Percentiles rank a stretch among this genome's conserved stretches.
Evolutionary conservation across 2,329 filamentous ascomycete genomes (phyloP).

Genomic region (Dothideomycetes sp.): DNA sequence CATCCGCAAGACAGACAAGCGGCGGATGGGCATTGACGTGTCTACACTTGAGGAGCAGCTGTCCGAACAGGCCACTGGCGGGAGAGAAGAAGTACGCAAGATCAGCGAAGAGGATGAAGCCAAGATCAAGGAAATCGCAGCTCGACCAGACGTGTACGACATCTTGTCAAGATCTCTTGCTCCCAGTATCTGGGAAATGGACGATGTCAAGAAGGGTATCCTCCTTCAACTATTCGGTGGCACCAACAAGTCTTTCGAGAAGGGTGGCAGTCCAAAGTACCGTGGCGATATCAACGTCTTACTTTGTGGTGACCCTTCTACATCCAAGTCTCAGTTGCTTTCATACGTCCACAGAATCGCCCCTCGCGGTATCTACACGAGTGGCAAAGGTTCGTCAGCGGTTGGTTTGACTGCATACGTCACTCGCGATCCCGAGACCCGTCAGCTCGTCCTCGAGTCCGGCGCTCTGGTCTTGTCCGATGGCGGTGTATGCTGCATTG

Average conservation of each 20-base stretch:
- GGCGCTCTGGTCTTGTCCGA: constrained; percentile 70
- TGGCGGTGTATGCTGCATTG: constrained; percentile 77
- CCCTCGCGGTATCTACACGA: constrained; percentile 79
- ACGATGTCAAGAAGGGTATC: constrained; percentile 98
- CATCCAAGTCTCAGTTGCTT: constrained; percentile 88
- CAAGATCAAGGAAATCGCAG: constrained; percentile 72
- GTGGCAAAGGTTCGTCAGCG: constrained; percentile 68
- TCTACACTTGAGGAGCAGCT: constrained; percentile 80
- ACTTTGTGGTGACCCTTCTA: constrained; percentile 93
- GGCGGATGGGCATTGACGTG: constrained; percentile 80
- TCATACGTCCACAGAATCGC: constrained; percentile 99
- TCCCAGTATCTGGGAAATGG: constrained; percentile 93
- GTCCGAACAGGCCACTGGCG: constrained; percentile 58
- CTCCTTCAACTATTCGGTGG: constrained; percentile 92
- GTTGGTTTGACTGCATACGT: constrained; percentile 75
- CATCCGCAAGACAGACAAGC: constrained; percentile 93
- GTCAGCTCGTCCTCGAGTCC: constrained; percentile 75
- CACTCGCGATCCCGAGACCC: constrained; percentile 73
- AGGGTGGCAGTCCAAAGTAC: constrained; percentile 90
- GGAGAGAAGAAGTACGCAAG: constrained; percentile 73
- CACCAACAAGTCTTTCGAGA: constrained; percentile 95
- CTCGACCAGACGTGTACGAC: constrained; percentile 81
- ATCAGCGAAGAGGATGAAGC: constrained; percentile 78
- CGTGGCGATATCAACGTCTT: constrained; percentile 96
- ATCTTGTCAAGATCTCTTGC: constrained; percentile 82